Evolutionary conservation across 176 grass and related monocot genomes (phyloP).

Genomic region (Microstegium vimineum): DNA sequence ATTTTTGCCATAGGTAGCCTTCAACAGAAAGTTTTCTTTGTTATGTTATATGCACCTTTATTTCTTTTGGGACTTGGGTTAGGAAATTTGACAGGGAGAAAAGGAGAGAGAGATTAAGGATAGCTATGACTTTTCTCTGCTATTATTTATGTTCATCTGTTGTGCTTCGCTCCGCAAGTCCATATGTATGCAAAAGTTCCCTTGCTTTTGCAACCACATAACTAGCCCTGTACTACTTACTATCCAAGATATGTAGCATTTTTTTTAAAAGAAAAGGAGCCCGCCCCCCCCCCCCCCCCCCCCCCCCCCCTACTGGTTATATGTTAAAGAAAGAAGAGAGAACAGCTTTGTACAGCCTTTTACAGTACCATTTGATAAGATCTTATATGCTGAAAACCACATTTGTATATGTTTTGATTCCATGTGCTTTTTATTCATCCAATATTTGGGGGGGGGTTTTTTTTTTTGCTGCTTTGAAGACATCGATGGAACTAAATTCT

Average conservation of each 20-base stretch:
- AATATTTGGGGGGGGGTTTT: not conserved
- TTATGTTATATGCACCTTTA: not conserved
- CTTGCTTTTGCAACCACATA: not conserved
- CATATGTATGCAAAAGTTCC: not conserved
- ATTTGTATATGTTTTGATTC: not conserved
- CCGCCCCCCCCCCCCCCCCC: too few relatives aligned
- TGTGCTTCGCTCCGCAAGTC: not conserved
- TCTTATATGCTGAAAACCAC: not conserved
- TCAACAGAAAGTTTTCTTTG: slow-evolving; percentile 3
- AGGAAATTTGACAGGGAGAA: not conserved
- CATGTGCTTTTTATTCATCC: not conserved
- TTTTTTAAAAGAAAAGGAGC: not conserved
- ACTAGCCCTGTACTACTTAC: not conserved
- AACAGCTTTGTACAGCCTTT: not conserved
- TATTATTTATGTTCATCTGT: not conserved
- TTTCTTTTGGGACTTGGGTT: not conserved
- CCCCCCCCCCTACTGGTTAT: too few relatives aligned
- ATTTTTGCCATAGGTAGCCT: not conserved
- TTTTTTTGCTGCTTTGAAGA: not conserved
- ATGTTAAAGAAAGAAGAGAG: not conserved
- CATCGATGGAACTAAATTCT: not conserved
- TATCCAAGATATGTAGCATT: not conserved
- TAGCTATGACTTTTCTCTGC: not conserved
- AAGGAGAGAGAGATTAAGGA: not conserved
- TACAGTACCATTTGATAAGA: not conserved